A percentile compares a stretch with the other conserved stretches of the same genome.
Evolutionary conservation across 1,284 basidiomycete genomes (phyloP).

Genomic region (Inonotus hispidus): DNA sequence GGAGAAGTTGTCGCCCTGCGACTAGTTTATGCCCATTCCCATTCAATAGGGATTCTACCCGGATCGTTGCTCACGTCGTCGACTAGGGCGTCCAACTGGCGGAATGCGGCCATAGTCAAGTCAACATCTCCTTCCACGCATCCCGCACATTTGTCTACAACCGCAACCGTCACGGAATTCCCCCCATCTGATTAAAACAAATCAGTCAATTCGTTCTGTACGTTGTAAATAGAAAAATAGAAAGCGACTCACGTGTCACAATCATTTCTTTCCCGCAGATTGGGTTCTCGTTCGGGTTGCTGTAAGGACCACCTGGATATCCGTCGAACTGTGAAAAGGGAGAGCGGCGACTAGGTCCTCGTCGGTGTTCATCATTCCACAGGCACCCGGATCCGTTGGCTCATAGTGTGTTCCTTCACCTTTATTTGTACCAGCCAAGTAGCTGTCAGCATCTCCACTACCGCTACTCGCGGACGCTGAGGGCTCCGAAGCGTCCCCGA

Average conservation of each 20-base stretch:
- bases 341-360: slow-evolving; percentile 38
- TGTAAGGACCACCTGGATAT: slow-evolving; percentile 31
- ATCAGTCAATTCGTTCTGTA: neutral
- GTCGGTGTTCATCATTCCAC: slow-evolving; percentile 36
- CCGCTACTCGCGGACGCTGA: neutral
- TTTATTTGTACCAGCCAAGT: neutral
- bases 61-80: neutral
- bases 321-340: slow-evolving; percentile 31
- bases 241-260: slow-evolving; percentile 24
- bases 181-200: slow-evolving; percentile 19
- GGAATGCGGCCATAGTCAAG: slow-evolving; percentile 24
- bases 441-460: neutral
- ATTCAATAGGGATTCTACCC: slow-evolving; percentile 11
- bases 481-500: neutral
- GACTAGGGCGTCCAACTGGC: slow-evolving; percentile 19
- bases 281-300: slow-evolving; percentile 26
- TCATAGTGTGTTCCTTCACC: slow-evolving; percentile 25
- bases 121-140: slow-evolving; percentile 22
- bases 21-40: slow-evolving; percentile 10
- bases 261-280: slow-evolving; percentile 29
- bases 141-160: slow-evolving; percentile 24
- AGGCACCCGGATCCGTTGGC: slow-evolving; percentile 39
- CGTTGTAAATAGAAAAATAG: neutral
- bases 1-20: neutral
- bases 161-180: slow-evolving; percentile 22